These are phyloP conservation scores for Ephemerocybe angulata DNA, from an alignment of 768 basidiomycete species.

Conservation along the genomic window DNA sequence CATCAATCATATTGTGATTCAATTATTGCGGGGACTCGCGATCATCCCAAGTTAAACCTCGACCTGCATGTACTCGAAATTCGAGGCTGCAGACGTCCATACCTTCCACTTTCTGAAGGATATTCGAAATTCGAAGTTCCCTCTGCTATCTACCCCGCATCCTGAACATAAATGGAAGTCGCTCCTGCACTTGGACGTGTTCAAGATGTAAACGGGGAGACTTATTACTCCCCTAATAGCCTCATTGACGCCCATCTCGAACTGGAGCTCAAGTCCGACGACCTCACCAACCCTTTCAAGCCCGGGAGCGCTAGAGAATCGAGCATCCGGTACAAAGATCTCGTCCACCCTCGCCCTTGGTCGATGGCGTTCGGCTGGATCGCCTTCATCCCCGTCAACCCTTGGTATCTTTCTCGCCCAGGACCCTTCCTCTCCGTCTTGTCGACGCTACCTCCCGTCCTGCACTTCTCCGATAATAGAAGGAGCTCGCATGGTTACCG, in stretches of 20 bases:
- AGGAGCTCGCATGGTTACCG: not conserved
- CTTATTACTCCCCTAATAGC: slow-evolving; percentile 1
- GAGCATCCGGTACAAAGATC: not conserved
- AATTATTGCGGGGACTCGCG: not conserved
- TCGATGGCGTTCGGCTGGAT: not conserved
- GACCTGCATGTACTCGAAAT: no score
- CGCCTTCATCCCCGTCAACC: not conserved
- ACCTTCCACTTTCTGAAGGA: not conserved
- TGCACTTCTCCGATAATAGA: not conserved
- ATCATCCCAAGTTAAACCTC: no score
- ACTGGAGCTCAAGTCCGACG: not conserved
- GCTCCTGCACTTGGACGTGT: not conserved
- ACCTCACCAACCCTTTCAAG: not conserved
- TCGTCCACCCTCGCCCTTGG: not conserved
- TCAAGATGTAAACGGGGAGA: not conserved
- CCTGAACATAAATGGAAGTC: not conserved
- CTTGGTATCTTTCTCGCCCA: no score
- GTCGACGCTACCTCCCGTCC: not conserved
- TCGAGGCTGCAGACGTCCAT: no score
- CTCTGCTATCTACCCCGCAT: not conserved
- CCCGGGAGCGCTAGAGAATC: not conserved
- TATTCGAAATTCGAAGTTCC: not conserved
- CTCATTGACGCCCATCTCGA: not conserved
- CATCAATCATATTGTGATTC: not conserved
- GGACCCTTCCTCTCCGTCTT: not conserved